These are phyloP conservation scores for Arbutus unedo DNA, from an alignment of 148 eudicot genomes.

Conservation along the genomic window DNA sequence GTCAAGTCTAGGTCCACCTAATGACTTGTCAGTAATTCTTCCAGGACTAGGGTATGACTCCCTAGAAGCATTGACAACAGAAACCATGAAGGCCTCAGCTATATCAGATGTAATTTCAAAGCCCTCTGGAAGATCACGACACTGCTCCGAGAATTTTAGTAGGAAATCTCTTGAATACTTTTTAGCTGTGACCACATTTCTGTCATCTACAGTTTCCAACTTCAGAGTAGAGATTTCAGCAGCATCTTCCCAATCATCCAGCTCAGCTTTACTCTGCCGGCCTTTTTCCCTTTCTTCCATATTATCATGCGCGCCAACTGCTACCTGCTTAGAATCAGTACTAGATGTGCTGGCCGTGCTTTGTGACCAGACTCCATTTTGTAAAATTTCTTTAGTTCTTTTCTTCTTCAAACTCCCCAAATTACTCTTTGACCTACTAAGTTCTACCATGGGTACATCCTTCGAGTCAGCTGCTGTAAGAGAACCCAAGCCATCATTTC, in stretches of 20 bases:
- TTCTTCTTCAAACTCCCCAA: conserved; percentile 50
- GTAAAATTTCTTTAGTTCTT: conserved; percentile 45
- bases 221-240: conserved; percentile 71
- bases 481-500: conserved; percentile 26
- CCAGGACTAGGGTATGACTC: conserved; percentile 57
- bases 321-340: conserved; percentile 23
- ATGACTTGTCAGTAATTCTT: conserved; percentile 48
- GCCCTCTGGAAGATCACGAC: conserved; percentile 54
- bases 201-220: conserved; percentile 37
- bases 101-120: conserved; percentile 48
- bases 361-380: conserved; percentile 22
- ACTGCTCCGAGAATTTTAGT: conserved; percentile 60
- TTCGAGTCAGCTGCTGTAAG: conserved; percentile 39
- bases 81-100: conserved; percentile 35
- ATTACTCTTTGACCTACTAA: conserved; percentile 39
- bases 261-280: conserved; percentile 51
- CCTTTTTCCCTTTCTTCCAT: conserved; percentile 23
- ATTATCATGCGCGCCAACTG: conserved; percentile 27
- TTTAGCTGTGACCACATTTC: conserved; percentile 31
- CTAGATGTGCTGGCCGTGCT: conserved; percentile 27
- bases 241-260: conserved; percentile 98
- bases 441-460: conserved; percentile 36
- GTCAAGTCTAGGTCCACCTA: conserved; percentile 45
- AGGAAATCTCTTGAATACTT: conserved; percentile 84
- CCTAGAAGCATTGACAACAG: conserved; percentile 37